Conservation (phyloP, 352 stramenopile genomes). For the Phytophthora melonis region DNA sequence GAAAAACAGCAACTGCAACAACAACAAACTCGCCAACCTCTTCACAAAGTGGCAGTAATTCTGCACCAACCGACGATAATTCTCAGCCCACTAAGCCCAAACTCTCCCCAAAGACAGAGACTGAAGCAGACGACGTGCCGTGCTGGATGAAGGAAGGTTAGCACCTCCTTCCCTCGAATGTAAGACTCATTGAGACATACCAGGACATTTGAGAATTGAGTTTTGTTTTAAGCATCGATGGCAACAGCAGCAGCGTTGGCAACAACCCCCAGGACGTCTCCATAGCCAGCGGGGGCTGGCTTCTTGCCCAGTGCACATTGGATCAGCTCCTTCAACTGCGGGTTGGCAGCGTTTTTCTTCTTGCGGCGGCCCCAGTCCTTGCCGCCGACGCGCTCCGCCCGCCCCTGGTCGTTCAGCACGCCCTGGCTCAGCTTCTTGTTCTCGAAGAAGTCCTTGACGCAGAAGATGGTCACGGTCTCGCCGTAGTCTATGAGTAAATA, state of each 20-base stretch:
- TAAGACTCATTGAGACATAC: background rate
- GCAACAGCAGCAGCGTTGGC: background rate
- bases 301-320: slow-evolving; percentile 53
- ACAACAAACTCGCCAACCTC: background rate
- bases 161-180: slow-evolving; percentile 1
- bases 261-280: slow-evolving; percentile 8
- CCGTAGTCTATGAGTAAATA: slow-evolving; percentile 58
- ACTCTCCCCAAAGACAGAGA: slow-evolving; percentile 9
- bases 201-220: slow-evolving; percentile 13
- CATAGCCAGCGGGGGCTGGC: slow-evolving; percentile 23
- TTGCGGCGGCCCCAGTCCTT: slow-evolving; percentile 43
- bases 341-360: slow-evolving; percentile 34
- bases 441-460: slow-evolving; percentile 74
- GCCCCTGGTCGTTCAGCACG: slow-evolving; percentile 81
- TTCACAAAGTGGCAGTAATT: background rate
- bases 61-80: background rate
- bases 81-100: background rate
- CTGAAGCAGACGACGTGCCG: slow-evolving; percentile 38
- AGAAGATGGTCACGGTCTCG: slow-evolving; percentile 85
- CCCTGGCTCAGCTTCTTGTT: slow-evolving; percentile 77
- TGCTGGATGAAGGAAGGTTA: slow-evolving; percentile 54
- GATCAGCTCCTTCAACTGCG: slow-evolving; percentile 54
- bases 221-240: slow-evolving; percentile 23
- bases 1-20: slow-evolving; percentile 29
- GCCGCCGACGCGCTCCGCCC: slow-evolving; percentile 63